These are phyloP conservation scores for Diaporthe australafricana DNA, from an alignment of 2,329 filamentous ascomycete species.

Conservation along the genomic window DNA sequence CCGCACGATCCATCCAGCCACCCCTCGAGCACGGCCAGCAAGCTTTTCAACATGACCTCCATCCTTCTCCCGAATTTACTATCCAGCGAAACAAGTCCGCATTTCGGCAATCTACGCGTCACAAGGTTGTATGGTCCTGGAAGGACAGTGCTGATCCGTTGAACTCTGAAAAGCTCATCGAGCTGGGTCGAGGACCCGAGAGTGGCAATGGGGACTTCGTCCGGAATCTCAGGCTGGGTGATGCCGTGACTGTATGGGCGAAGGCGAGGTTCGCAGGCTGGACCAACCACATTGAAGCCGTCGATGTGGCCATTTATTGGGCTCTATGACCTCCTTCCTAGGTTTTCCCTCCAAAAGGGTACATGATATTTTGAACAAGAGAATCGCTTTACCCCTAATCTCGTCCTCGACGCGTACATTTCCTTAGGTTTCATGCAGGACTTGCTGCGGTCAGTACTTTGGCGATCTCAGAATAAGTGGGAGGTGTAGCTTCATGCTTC, in stretches of 20 bases:
- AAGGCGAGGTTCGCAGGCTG: constrained; percentile 68
- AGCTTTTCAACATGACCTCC: constrained; percentile 53
- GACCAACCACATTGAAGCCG: constrained; percentile 62
- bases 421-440: not conserved
- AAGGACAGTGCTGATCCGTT: constrained; percentile 59
- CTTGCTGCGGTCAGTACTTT: not conserved
- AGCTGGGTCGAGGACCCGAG: constrained; percentile 60
- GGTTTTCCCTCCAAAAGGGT: not conserved
- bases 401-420: not conserved
- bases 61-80: constrained; percentile 49
- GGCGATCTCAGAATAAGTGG: not conserved
- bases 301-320: constrained; percentile 70
- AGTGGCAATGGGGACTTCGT: constrained; percentile 68
- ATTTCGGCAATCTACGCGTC: constrained; percentile 46
- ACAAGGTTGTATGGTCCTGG: constrained; percentile 66
- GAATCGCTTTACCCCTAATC: not conserved
- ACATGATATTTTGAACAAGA: not conserved
- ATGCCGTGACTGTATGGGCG: constrained; percentile 71
- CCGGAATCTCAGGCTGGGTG: constrained; percentile 65
- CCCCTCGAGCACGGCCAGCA: constrained; percentile 35
- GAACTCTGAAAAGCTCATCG: constrained; percentile 51
- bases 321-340: constrained; percentile 51
- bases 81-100: constrained; percentile 63
- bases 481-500: not conserved
- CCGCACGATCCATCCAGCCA: constrained; percentile 39